Base-by-base conservation (phyloP, 331 rosid genomes). In the Saraca asoca region DNA sequence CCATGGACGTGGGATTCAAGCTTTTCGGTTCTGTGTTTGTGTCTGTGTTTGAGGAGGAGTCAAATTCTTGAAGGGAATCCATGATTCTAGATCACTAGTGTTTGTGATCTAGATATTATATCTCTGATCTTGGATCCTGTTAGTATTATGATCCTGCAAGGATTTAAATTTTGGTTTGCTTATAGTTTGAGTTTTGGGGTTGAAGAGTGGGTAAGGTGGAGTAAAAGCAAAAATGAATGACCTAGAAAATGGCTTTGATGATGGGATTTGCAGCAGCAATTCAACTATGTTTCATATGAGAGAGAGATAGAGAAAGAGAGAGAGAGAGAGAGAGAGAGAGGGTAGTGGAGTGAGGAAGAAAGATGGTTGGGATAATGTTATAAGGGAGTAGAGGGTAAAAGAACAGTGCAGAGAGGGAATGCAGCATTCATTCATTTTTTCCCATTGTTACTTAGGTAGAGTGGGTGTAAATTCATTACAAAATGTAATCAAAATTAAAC, bases 31-130 rank as follows among this genome's bases (percentile, higher is more conserved):
- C 2, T 17, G 42, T 42, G 51, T 2, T 48, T 12, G 33, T 50
- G 18, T 6, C 39, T 18, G 20, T 7, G 60, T 49, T 65, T 51
- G 80, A 44, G 20, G 91, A 69, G 45, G 73, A 16, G 45, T 76
- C 82, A 6, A 88, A 79, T 77, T 78, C 80, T 81, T 74, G 79
- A 69, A 76, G 76, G 24, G 95, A 73, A 70, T 87, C 82, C 95
- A 87, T 88, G 48, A 10, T 39, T 24, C 31, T 24, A 3, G 31
- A 24, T 24, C 31, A 9, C 12, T 17, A 15, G 4, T 54, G n/a
- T 7, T 14, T 11, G 14, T 5, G 70, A 61, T 71, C 56, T 52
- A 44, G 64, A 44, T 15, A 13, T 33, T 35, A 34, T 64, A 24
- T 3, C 61, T 78, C 58, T 53, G 81, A 70, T 76, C 76, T 62